Percentiles rank a stretch among this genome's conserved stretches.
These are phyloP conservation scores for Podosphaera fusca DNA, from an alignment of 2,329 filamentous ascomycete species.

Conservation along the genomic window DNA sequence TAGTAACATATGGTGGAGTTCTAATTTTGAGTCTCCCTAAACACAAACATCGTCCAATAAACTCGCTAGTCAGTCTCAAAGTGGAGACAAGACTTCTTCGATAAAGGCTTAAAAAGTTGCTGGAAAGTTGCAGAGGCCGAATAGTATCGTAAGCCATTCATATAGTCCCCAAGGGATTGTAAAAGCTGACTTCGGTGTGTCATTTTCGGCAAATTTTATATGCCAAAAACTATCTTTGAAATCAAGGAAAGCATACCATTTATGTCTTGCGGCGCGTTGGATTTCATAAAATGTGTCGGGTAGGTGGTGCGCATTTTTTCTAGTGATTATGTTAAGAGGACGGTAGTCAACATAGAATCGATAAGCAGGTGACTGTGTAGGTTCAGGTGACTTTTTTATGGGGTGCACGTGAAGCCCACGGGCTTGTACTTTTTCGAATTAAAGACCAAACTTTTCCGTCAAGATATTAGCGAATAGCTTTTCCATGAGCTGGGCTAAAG, in stretches of 20 bases:
- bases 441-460: neutral
- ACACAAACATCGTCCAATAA: neutral
- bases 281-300: neutral
- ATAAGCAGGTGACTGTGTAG: neutral
- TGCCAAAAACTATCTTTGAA: neutral
- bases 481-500: neutral
- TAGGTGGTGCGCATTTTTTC: neutral
- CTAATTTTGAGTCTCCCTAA: neutral
- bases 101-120: neutral
- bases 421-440: neutral
- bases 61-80: neutral
- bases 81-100: neutral
- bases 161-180: neutral
- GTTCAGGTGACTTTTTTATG: neutral
- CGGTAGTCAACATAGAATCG: neutral
- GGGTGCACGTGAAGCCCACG: neutral
- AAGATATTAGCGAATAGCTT: neutral
- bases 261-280: neutral
- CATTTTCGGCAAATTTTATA: neutral
- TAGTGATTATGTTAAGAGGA: neutral
- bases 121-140: neutral
- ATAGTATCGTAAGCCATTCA: constrained; percentile 2
- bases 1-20: neutral
- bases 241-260: neutral
- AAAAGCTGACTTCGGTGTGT: neutral